These are phyloP conservation scores for Aspergillus aculeatus DNA, from an alignment of 2,329 filamentous ascomycete species.

Conservation along the genomic window DNA sequence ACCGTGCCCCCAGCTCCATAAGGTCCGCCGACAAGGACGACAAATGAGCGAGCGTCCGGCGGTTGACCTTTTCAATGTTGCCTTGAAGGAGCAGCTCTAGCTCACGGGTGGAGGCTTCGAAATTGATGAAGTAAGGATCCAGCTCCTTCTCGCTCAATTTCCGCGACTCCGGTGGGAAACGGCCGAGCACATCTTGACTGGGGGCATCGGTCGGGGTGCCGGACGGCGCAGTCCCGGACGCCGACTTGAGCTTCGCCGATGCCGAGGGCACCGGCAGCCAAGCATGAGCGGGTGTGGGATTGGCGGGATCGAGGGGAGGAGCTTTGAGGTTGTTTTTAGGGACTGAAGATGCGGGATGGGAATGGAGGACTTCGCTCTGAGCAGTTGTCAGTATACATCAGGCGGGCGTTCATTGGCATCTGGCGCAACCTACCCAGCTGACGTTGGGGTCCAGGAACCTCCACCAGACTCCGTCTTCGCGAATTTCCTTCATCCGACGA, in stretches of 20 bases:
- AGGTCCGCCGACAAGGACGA: slow-evolving; percentile 81
- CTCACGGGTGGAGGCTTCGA: slow-evolving; percentile 88
- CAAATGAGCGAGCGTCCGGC: slow-evolving; percentile 80
- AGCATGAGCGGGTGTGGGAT: slow-evolving; percentile 79
- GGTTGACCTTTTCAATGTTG: slow-evolving; percentile 95
- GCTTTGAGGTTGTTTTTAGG: slow-evolving; percentile 94
- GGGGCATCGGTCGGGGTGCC: slow-evolving; percentile 56
- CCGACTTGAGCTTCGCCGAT: slow-evolving; percentile 78
- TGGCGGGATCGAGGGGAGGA: slow-evolving; percentile 92
- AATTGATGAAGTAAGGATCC: slow-evolving; percentile 93
- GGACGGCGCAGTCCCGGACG: slow-evolving; percentile 25
- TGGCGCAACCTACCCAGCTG: slow-evolving; percentile 76
- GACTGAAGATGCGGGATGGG: slow-evolving; percentile 83
- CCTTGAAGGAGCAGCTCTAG: slow-evolving; percentile 84
- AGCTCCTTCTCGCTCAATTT: slow-evolving; percentile 83
- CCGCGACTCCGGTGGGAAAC: slow-evolving; percentile 78
- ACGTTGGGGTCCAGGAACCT: slow-evolving; percentile 96
- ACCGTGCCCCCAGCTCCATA: slow-evolving; percentile 89
- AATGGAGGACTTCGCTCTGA: slow-evolving; percentile 90
- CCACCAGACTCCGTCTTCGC: slow-evolving; percentile 95
- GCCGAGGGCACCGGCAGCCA: slow-evolving; percentile 82
- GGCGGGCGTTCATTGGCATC: slow-evolving; percentile 14
- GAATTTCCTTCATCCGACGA: slow-evolving; percentile 84
- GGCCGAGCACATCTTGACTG: slow-evolving; percentile 65
- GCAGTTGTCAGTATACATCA: slow-evolving; percentile 25